Conservation (phyloP, 768 basidiomycete species). For the Coprinopsis sp. region DNA sequence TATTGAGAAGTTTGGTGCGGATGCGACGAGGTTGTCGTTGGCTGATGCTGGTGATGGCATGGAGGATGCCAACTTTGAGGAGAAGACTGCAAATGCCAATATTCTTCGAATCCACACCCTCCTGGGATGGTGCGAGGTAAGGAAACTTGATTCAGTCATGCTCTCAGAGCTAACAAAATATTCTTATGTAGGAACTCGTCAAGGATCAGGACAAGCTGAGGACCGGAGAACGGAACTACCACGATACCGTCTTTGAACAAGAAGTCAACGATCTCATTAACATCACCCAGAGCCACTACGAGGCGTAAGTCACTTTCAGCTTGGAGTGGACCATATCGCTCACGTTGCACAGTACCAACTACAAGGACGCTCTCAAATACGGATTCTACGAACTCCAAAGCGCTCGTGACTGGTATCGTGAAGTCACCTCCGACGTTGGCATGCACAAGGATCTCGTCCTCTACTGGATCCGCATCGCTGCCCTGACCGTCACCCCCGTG, state of each 20-base stretch:
- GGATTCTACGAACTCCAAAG: constrained; percentile 96
- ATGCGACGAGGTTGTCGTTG: constrained; percentile 85
- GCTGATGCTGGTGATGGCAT: constrained; percentile 97
- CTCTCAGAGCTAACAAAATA: background rate
- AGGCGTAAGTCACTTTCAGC: constrained; percentile 52
- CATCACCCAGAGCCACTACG: constrained; percentile 75
- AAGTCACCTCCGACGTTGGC: constrained; percentile 80
- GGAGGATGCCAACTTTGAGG: constrained; percentile 99
- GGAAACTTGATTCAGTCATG: constrained; percentile 14
- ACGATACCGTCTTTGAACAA: constrained; percentile 87
- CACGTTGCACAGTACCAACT: constrained; percentile 61
- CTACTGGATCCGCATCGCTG: constrained; percentile 79
- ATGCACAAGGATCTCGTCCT: constrained; percentile 89
- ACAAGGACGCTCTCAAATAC: constrained; percentile 92
- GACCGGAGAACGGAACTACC: constrained; percentile 70
- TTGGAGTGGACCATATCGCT: background rate
- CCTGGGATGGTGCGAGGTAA: constrained; percentile 86
- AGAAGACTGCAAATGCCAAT: constrained; percentile 95
- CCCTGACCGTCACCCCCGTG: constrained; percentile 78
- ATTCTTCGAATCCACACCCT: constrained; percentile 91
- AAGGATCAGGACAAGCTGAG: constrained; percentile 69
- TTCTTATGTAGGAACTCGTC: constrained; percentile 62
- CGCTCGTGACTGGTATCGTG: constrained; percentile 92
- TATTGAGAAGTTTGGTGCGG: constrained; percentile 93
- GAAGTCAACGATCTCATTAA: constrained; percentile 87